A percentile compares a stretch with the other conserved stretches of the same genome.
These are phyloP conservation scores for Diutina sp. DNA, from an alignment of 1,139 yeast species.

Conservation along the genomic window DNA sequence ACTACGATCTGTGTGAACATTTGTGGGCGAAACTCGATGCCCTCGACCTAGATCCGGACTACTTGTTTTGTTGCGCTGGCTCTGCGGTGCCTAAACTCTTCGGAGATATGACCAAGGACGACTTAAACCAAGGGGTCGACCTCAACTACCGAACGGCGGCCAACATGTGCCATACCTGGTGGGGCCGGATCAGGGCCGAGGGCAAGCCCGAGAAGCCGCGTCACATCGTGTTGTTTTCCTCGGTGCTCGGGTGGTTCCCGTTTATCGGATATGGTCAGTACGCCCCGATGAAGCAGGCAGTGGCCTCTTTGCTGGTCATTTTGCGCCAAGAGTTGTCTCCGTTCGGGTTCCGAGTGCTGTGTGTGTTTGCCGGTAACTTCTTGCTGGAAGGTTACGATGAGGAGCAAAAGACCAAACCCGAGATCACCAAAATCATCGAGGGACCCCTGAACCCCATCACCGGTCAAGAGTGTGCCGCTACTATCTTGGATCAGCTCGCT, in stretches of 20 bases:
- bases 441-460: slow-evolving; percentile 70
- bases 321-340: slow-evolving; percentile 73
- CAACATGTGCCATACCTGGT: slow-evolving; percentile 44
- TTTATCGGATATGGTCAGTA: slow-evolving; percentile 87
- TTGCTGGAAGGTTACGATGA: slow-evolving; percentile 74
- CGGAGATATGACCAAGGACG: slow-evolving; percentile 46
- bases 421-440: slow-evolving; percentile 69
- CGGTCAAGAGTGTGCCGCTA: slow-evolving; percentile 53
- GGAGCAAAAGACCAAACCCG: slow-evolving; percentile 80
- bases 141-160: slow-evolving; percentile 67
- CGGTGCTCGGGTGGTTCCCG: slow-evolving; percentile 73
- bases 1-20: slow-evolving; percentile 16
- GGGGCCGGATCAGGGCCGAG: background rate
- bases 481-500: slow-evolving; percentile 42
- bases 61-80: slow-evolving; percentile 81
- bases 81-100: slow-evolving; percentile 72
- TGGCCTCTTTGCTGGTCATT: slow-evolving; percentile 60
- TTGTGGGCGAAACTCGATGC: background rate
- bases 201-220: slow-evolving; percentile 18
- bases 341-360: slow-evolving; percentile 46
- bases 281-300: slow-evolving; percentile 80
- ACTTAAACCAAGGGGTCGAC: slow-evolving; percentile 47
- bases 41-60: slow-evolving; percentile 22
- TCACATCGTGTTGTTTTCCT: slow-evolving; percentile 66
- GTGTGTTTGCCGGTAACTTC: slow-evolving; percentile 82